Base-by-base conservation (phyloP, 75 land plant genomes). In the Gnetum montanum region DNA sequence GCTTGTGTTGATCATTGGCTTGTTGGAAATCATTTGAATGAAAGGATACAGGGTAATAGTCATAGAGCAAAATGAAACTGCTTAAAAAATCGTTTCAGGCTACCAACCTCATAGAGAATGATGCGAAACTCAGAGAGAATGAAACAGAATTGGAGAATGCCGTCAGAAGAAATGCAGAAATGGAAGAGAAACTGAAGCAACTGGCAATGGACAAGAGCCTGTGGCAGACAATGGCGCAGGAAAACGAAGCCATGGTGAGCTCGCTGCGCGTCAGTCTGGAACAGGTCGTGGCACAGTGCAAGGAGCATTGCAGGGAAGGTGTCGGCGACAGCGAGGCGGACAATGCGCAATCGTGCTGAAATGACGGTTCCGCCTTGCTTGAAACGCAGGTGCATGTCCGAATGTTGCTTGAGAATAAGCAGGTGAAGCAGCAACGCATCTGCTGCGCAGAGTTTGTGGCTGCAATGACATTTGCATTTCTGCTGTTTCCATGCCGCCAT, bases 401-500 rank as follows among this genome's bases (percentile, higher is more conserved):
- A 19, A 57, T 47, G 10, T 58, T 28, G 50, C 66, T 64, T 38
- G 71, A 74, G 46, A 75, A 63, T 46, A 74, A 57, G 62, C 68
- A 64, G 16, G 23, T 58, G 48, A 70, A 72, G 46, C 73, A 65
- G n/a, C 43, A 55, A 38, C 61, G 73, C 75, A 58, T 40, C 15
- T 86, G 91, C 51, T n/a, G n/a, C n/a, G n/a, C 43, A 83, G 79
- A 59, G 73, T 60, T 41, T 87, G 92, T 62, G 54, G 69, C 54
- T 58, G 62, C 7, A 84, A 80, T 36, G 73, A 77, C 23, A 79
- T 69, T 0, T 69, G 78, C 75, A 84, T 87, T n/a, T 70, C 92
- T 87, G 51, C 58, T 87, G 58, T 58, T 87, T 31, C 92, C 92
- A 5, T 87, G 92, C 77, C 72, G 80, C 71, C 92, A 87, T 74